Conservation (phyloP, 306 rosid species). For the cucumber (Cucumis sativus) region DNA sequence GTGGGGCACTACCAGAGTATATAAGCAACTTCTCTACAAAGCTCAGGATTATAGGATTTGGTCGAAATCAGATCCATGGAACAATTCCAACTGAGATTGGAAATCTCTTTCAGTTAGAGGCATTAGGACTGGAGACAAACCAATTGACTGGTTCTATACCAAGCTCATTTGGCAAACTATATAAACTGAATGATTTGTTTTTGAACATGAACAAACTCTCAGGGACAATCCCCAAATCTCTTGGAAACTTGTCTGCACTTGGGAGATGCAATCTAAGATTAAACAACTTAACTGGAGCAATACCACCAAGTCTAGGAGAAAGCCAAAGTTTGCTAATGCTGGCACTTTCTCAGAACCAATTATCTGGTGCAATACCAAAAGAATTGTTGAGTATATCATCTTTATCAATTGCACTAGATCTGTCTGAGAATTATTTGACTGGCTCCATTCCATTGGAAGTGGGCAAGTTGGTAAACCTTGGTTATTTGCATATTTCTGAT, state of each 20-base stretch:
- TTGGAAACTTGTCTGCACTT: conserved; percentile 11
- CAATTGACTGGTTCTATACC: conserved; percentile 15
- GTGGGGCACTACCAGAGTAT: conserved; percentile 11
- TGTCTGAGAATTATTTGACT: conserved; percentile 11
- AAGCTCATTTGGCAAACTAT: neutral
- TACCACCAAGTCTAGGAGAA: conserved; percentile 2
- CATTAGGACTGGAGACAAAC: neutral
- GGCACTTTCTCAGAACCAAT: conserved; percentile 5
- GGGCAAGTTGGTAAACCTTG: neutral
- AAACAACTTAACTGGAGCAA: conserved; percentile 12
- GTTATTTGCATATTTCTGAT: conserved; percentile 4
- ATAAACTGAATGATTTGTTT: neutral
- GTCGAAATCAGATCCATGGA: conserved; percentile 11
- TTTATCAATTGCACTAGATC: neutral
- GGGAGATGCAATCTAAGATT: neutral
- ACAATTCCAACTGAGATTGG: conserved; percentile 12
- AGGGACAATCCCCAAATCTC: conserved; percentile 13
- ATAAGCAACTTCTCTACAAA: conserved; percentile 17
- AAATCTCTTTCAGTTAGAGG: conserved; percentile 9
- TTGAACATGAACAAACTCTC: neutral
- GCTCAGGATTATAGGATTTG: neutral
- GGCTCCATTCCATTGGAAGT: conserved; percentile 17
- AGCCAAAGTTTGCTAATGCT: neutral
- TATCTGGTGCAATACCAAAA: conserved; percentile 15
- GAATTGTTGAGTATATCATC: conserved; percentile 9